These are phyloP conservation scores for Boletus pseudopeckii DNA, from an alignment of 768 basidiomycete species.

Conservation along the genomic window DNA sequence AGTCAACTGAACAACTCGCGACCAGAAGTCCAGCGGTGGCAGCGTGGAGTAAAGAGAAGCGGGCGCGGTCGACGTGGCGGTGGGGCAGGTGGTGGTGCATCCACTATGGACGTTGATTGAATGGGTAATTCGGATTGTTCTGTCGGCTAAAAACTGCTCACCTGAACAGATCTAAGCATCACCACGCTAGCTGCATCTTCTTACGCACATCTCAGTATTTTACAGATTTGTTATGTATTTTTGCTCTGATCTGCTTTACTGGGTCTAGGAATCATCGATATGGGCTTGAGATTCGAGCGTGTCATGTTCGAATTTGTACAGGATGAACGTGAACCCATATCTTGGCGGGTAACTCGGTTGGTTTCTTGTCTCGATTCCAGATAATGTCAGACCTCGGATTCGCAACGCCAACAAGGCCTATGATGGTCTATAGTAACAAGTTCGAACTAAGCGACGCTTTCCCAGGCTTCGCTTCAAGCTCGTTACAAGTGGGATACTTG, in stretches of 20 bases:
- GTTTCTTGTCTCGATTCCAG: background rate
- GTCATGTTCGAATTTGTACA: background rate
- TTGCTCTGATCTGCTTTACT: background rate
- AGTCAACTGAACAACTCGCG: constrained; percentile 29
- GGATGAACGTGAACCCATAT: too few relatives aligned
- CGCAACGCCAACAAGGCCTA: background rate
- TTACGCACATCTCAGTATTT: constrained; percentile 24
- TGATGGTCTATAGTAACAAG: too few relatives aligned
- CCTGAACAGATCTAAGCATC: constrained; percentile 13
- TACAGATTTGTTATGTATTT: constrained; percentile 26
- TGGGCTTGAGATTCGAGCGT: background rate
- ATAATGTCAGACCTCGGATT: too few relatives aligned
- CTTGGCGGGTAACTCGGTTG: background rate
- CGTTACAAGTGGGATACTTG: too few relatives aligned
- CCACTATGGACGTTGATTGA: constrained; percentile 31
- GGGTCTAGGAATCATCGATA: background rate
- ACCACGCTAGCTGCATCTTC: constrained; percentile 12
- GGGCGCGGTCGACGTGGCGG: constrained; percentile 25
- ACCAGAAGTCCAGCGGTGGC: constrained; percentile 25
- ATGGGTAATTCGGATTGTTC: background rate
- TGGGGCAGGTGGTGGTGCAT: constrained; percentile 11
- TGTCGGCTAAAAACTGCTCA: constrained; percentile 10
- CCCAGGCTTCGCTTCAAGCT: too few relatives aligned
- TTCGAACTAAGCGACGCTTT: too few relatives aligned
- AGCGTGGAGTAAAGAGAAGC: constrained; percentile 25